Evolutionary conservation across 305 asterid genomes (phyloP), one percentile per base, ranked within the genome.

Genomic region (Stenogyne calaminthoides): DNA sequence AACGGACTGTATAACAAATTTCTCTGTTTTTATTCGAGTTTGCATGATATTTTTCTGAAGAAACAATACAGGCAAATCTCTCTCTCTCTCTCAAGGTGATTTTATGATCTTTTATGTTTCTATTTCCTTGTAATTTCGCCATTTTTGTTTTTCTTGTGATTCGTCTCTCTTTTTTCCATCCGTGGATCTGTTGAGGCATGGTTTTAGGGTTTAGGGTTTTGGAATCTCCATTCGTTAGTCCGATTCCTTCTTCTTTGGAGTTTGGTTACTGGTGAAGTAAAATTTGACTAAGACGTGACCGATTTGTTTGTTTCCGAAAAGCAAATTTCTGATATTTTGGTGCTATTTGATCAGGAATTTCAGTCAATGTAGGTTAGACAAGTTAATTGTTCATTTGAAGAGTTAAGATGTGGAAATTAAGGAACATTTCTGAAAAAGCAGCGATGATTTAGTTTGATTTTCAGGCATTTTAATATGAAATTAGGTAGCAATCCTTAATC

Each of bases 41-140:
- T 73, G 75, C 80, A 73, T 60, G 77, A 85, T 40, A 72, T 60
- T 46, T 49, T 29, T 54, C 29, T 67, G 46, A 63, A 56, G 36
- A 22, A 32, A 12, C 22, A 40, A 9, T 27, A 2, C 64, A 65
- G 58, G 57, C 20, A 58, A 59, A 66, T 60, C 15, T 55, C 34
- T 36, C 66, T 49, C 25, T 20, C 40, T 25, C 20, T 63, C 72
- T 62, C 64, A 6, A 27, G 59, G 75, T 67, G 36, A 36, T 7
- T 73, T 71, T 40, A n/a, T 64, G 16, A 25, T 52, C 10, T 52
- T 34, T 54, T 36, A n/a, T 32, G 56, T 34, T 64, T 57, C 52
- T 27, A 2, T 12, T 56, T 36, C n/a, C 8, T 22, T 49, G 20
- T 9, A 10, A 32, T 55, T 36, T 67, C 10, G 12, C 9, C 71